Base-by-base conservation (phyloP, 2,329 filamentous ascomycete species). In the Neophaeococcomyces aloes region DNA sequence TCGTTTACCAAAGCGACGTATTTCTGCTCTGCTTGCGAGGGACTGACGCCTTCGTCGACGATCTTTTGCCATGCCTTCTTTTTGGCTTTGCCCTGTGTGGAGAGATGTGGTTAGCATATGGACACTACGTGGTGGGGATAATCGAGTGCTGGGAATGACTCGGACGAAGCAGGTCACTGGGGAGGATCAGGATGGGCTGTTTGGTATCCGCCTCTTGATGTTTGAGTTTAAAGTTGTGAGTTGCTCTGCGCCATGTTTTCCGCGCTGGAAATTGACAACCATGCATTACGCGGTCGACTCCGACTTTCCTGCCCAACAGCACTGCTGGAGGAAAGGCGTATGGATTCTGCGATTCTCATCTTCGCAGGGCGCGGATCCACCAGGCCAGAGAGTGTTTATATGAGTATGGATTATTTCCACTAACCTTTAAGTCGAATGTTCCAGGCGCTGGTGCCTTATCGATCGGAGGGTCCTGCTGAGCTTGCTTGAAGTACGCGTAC, bases 1-100 rank as follows among this genome's bases (percentile, higher is more conserved):
- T 70, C 63, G 65, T 86, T 78, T 52, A 91, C 78, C 49, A 81
- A 68, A 54, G 72, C 70, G 57, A 93, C 75, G 67, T 94, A 95
- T 59, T 75, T 69, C 61, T 77, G 71, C 75, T 93, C 82, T 15
- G 87, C 87, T 52, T 79, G 64, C 51, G 81, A 73, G 49, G 75
- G 59, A 48, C 72, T 76, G 53, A 78, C 61, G 39, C 73, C 76
- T 48, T 79, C 72, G 49, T 87, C 75, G 57, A 77, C 75, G 50
- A 79, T 58, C 59, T 79, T 74, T 66, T 86, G 68, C 86, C 86
- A 94, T 43, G 81, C 78, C 57, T 71, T 74, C 68, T 80, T 76
- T 75, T 93, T 94, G 57, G 78, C 78, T 70, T 91, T 93, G 67
- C 71, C 78, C 83, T 86, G 41, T 48, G 8, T 31, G 10, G 25